Percentiles rank a stretch among this genome's conserved stretches.
phyloP scores from a whole-genome alignment of 345 rosid species.

The Raphanus raphanistrum region DNA sequence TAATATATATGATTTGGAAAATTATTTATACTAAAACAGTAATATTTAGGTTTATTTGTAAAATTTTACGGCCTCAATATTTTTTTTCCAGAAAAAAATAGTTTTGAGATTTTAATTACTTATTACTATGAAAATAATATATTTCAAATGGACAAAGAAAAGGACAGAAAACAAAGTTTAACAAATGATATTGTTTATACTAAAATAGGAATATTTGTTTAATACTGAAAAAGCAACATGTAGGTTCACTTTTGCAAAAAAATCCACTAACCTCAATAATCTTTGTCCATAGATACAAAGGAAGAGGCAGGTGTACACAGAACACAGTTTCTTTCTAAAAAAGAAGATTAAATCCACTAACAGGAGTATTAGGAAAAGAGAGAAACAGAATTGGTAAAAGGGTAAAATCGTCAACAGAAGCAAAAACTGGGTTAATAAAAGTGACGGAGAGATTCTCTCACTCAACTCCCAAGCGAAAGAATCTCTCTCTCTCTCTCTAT shows the following conservation, averaged over 20 bases:
- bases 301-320: background rate
- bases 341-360: background rate
- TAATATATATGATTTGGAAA: background rate
- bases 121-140: too few relatives aligned
- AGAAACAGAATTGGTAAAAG: constrained; percentile 11
- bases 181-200: background rate
- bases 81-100: background rate
- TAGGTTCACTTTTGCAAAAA: background rate
- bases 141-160: too few relatives aligned
- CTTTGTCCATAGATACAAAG: background rate
- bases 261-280: background rate
- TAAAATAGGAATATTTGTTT: background rate
- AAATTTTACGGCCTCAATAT: background rate
- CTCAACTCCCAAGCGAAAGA: constrained; percentile 27
- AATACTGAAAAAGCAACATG: too few relatives aligned
- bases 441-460: constrained; percentile 27
- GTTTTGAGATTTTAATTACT: too few relatives aligned
- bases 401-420: constrained; percentile 19
- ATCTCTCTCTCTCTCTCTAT: constrained; percentile 17
- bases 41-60: background rate
- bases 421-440: constrained; percentile 32
- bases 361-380: background rate
- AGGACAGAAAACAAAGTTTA: too few relatives aligned
- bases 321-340: background rate
- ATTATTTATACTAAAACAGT: background rate